Base-by-base conservation (phyloP, 305 asterid genomes). In the Fraxinus ornus region DNA sequence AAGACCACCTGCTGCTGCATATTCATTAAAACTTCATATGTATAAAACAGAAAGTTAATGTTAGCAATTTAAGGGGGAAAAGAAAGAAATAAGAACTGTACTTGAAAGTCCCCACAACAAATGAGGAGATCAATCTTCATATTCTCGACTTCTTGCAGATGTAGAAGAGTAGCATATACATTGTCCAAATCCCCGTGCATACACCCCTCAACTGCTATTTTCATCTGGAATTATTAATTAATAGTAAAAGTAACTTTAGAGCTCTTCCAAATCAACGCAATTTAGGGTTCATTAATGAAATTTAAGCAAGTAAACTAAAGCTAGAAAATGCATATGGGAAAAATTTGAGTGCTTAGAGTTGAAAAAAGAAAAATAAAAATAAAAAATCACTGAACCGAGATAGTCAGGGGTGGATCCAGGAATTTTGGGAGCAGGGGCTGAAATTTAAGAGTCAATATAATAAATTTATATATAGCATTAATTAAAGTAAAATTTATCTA, bases 101-200 rank as follows among this genome's bases (percentile, higher is more conserved):
- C 99, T 97, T 95, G 99, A 89, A 95, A 95, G 84, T 95, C 99
- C 30, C 99, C 98, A 52, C 98, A 95, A 87, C 98, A 94, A 81
- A 95, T 88, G 80, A 95, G 97, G 82, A 95, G 97, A 85, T 95
- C 98, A 79, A 95, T 91, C 84, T 91, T 92, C 79, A 83, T 85
- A 19, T 87, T 90, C 83, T 95, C 97, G 10, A 89, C 92, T 85
- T 94, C 90, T 88, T 95, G 97, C 85, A 94, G 83, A 88, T 91
- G 93, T 68, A 93, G 85, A 39, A 95, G 88, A 35, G 98, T 92
- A 66, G 91, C 91, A 85, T 93, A 95, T 6, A 95, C 97, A 84
- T 89, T 91, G 80, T 94, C 98, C 89, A 95, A 82, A 75, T 95
- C 99, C 78, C 99, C 99, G 77, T 94, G 99, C 97, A 93, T 94